Evolutionary conservation across 768 basidiomycete genomes (phyloP), one percentile per base, ranked within the genome.

Genomic region (Lactarius psammicola): DNA sequence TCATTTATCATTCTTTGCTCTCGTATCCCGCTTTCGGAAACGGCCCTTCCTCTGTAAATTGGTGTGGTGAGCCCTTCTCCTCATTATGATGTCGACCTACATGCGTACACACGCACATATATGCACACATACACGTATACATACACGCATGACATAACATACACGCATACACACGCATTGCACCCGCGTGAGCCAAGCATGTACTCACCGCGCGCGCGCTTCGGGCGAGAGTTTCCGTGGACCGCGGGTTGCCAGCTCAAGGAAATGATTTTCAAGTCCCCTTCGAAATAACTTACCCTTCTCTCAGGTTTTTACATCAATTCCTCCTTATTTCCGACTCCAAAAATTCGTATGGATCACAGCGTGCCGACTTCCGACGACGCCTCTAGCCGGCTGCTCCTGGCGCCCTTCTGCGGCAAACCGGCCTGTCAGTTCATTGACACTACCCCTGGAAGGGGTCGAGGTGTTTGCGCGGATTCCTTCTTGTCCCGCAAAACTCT

Each of bases 371-470:
- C 56, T 51, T 57, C 60, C 60, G 23, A 46, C 60, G 23, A 55
- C 20, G 31, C n/a, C 40, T 31, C 69, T 58, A 54, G 70, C 60
- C 71, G 77, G 7, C 76, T 95, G 10, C 77, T 93, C 51, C 79
- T 95, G 7, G 94, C 89, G 0, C 94, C 94, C 0, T 97, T 95
- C 77, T 88, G 87, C 70, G 95, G 95, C 60, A 90, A 89, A 70
- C 95, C 95, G 1, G 95, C 95, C 0, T 98, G 95, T 75, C 90
- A 92, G 71, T 86, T 83, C 70, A 94, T 97, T 74, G 78, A 82
- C 63, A 79, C 85, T 49, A 72, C 79, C 5, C 80, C 78, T 0
- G 85, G 82, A 13, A 79, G 80, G 11, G 68, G 78, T 1, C 82
- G 83, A n/a, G 94, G 95, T 33, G 95, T 97, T 13, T 97, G 95